Base-by-base conservation (phyloP, 108 stramenopile genomes). In the Skeletonema potamos region DNA sequence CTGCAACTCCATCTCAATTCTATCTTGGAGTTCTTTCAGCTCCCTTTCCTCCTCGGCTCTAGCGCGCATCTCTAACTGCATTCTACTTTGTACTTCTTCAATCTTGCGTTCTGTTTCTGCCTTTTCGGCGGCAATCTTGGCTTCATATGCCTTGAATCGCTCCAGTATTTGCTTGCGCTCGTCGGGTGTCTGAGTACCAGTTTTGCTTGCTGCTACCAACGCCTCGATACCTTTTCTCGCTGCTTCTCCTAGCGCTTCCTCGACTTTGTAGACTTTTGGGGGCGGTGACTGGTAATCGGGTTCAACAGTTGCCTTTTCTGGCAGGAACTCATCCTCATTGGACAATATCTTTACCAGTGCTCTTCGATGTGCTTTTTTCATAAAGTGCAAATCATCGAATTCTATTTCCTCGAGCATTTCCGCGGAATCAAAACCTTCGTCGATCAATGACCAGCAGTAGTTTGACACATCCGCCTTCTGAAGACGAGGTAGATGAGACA, bases 321-420 rank as follows among this genome's bases (percentile, higher is more conserved):
- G 27, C 56, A 39, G 33, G 1, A 5, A 26, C 12, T 36, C 29
- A 27, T 13, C 15, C 13, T 20, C 63, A 36, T 66, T 66, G 24
- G 34, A 78, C 37, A 71, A 54, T 26, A 46, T 59, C 48, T 58
- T 58, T 1, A 24, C 17, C 62, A 80, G n/a, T 7, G 64, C 79
- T 43, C 79, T 59, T 27, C 54, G 22, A 22, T 80, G 79, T 8
- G 68, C 79, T 54, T 71, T 80, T 34, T 80, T 80, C 79, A 80
- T 80, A 61, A 80, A 80, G 29, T 56, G 30, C 3, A 80, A 22
- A 33, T 80, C 79, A 37, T 64, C 74, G 22, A 30, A 70, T 12
- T 44, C 48, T 27, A 80, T 27, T 48, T 61, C 64, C 22, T 59
- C 63, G 17, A 80, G 61, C 69, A 70, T 76, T 27, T 80, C 74